Base-by-base conservation (phyloP, 2,329 filamentous ascomycete species). In the Myriosclerotinia curreyana region DNA sequence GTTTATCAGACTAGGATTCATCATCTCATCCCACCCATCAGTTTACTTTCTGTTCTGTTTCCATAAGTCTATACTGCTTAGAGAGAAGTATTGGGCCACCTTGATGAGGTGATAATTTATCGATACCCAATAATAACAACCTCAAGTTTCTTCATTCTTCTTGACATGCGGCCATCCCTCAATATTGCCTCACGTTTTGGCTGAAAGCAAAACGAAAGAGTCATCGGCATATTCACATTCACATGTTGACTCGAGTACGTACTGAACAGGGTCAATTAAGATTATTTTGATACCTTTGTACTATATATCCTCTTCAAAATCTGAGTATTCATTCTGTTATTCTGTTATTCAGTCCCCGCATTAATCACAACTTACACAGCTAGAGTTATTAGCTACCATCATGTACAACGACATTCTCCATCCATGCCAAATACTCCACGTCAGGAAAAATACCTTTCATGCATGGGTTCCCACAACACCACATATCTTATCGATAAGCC, bases 401-500 rank as follows among this genome's bases (percentile, higher is more conserved):
- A 52, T 46, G 11, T 15, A 34, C 28, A 53, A 12, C 59, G 46
- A 36, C 8, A 40, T 20, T 52, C 25, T 8, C 3, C 17, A 31
- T 8, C 3, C 17, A 31, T 34, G 20, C 46, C 36, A 51, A 31
- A 25, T 20, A 14, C 17, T 59, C 61, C 61, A 63, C 53, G 53
- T 58, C 34, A 51, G 34, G 28, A 42, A 51, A 22, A 42, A 22
- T 17, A 61, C 5, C 55, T 48, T 25, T 25, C 12, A 25, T 50
- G 9, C 61, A 59, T 49, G 44, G 22, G 17, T 58, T 31, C n/a
- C 46, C 61, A 59, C 61, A 48, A 36, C 53, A 63, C 55, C 34
- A 34, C 44, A 48, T 56, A 56, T 50, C 38, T 63, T 63, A 63
- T 63, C 61, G 61, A 63, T 58, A 63, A 63, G 61, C 48, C 25